Percentiles rank a stretch among this genome's conserved stretches.
phyloP scores from a whole-genome alignment of 345 rosid genomes.

The Geranium brycei region DNA sequence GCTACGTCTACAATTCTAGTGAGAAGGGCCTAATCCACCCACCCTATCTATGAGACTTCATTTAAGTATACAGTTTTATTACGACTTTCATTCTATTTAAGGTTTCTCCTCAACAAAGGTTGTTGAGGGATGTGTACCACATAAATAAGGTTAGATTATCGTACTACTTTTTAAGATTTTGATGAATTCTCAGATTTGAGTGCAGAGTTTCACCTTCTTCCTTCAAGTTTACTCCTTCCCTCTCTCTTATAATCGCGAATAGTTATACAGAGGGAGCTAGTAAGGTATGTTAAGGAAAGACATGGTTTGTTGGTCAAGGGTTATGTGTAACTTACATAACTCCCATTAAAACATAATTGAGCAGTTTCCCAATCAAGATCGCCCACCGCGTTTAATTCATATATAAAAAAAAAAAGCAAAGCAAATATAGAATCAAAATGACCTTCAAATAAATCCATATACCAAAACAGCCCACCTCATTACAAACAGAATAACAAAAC shows the following conservation, averaged over 20 bases:
- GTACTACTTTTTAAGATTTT: background rate
- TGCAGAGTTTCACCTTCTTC: background rate
- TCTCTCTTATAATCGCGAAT: background rate
- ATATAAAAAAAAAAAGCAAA: too few species aligned
- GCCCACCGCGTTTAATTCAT: too few species aligned
- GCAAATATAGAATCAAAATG: too few species aligned
- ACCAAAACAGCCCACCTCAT: too few species aligned
- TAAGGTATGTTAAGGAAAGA: background rate
- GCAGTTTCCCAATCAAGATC: too few species aligned
- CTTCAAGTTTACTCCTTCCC: background rate
- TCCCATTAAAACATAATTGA: too few species aligned
- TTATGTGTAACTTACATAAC: too few species aligned
- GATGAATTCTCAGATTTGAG: background rate
- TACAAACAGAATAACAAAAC: too few species aligned
- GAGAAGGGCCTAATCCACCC: background rate
- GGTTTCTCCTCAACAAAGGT: background rate
- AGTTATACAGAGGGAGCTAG: background rate
- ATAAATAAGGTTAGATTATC: background rate
- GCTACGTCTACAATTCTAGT: background rate
- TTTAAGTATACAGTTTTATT: background rate
- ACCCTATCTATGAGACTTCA: background rate
- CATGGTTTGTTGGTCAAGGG: background rate
- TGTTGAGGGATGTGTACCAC: background rate
- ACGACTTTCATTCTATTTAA: background rate
- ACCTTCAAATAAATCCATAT: too few species aligned